A percentile compares a stretch with the other conserved stretches of the same genome.
Conservation (phyloP, 768 basidiomycete genomes). For the Amanita exitialis region DNA sequence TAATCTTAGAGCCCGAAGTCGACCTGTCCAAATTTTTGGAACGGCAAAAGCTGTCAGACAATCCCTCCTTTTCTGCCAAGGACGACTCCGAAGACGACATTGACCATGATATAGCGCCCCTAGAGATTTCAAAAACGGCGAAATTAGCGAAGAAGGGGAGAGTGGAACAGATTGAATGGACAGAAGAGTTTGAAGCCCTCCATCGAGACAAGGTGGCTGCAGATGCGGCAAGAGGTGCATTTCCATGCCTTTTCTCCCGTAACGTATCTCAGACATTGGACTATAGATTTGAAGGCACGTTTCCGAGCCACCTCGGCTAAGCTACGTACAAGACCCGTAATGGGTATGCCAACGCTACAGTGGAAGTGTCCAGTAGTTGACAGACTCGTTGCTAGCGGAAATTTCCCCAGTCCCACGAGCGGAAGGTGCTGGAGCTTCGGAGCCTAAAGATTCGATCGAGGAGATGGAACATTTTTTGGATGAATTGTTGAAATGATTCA, state of each 20-base stretch:
- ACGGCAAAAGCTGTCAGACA: constrained; percentile 42
- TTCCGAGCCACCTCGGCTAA: constrained; percentile 48
- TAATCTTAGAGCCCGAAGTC: constrained; percentile 58
- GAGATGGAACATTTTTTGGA: constrained; percentile 70
- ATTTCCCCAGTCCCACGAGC: constrained; percentile 45
- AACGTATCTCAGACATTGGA: not conserved
- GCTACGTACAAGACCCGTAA: constrained; percentile 21
- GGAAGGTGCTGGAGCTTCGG: constrained; percentile 13
- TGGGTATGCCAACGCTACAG: constrained; percentile 29
- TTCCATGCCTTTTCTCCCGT: not conserved
- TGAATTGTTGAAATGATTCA: constrained; percentile 37
- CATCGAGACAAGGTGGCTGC: constrained; percentile 61
- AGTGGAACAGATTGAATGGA: constrained; percentile 58
- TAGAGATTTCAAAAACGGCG: constrained; percentile 22
- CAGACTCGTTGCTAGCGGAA: constrained; percentile 14
- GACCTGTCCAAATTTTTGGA: constrained; percentile 62
- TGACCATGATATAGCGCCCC: constrained; percentile 46
- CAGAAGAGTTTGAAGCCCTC: constrained; percentile 53
- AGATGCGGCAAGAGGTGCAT: constrained; percentile 64
- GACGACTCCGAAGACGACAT: constrained; percentile 47
- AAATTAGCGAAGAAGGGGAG: constrained; percentile 44
- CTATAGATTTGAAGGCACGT: constrained; percentile 45
- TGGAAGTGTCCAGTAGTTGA: constrained; percentile 14
- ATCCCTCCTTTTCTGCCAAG: constrained; percentile 17
- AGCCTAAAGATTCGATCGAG: constrained; percentile 33